phyloP scores from a whole-genome alignment of 108 stramenopile genomes.

The Skeletonema menzelii region DNA sequence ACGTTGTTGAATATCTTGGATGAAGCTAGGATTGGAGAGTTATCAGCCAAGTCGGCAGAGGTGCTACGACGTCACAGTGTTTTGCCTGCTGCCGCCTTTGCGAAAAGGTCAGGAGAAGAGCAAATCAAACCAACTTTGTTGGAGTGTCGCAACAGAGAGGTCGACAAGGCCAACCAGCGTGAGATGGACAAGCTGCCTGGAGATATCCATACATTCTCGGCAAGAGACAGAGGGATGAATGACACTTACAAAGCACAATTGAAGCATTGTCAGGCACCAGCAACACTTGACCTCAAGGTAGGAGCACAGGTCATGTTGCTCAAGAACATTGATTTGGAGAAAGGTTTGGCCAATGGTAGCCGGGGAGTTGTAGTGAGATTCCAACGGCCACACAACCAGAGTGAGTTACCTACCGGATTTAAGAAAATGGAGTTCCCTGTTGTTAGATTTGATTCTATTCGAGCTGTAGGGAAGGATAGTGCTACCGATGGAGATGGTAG shows the following conservation, averaged over 20 bases:
- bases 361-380: constrained; percentile 87
- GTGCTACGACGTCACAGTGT: constrained; percentile 24
- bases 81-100: constrained; percentile 24
- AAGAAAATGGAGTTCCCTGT: constrained; percentile 51
- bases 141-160: constrained; percentile 72
- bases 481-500: constrained; percentile 2
- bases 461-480: constrained; percentile 14
- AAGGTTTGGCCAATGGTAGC: constrained; percentile 83
- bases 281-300: constrained; percentile 48
- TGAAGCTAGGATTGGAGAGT: constrained; percentile 69
- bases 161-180: constrained; percentile 64
- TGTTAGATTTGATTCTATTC: constrained; percentile 34
- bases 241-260: constrained; percentile 39
- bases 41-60: constrained; percentile 33
- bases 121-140: constrained; percentile 59
- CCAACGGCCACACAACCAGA: constrained; percentile 29
- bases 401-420: constrained; percentile 46
- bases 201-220: constrained; percentile 40
- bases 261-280: constrained; percentile 64
- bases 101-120: constrained; percentile 6
- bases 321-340: constrained; percentile 67
- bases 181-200: constrained; percentile 59
- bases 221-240: constrained; percentile 53
- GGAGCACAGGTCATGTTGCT: constrained; percentile 90
- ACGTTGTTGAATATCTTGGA: constrained; percentile 71